Evolutionary conservation across 805 yeast genomes (phyloP).

Genomic region (Lachancea mirantina): DNA sequence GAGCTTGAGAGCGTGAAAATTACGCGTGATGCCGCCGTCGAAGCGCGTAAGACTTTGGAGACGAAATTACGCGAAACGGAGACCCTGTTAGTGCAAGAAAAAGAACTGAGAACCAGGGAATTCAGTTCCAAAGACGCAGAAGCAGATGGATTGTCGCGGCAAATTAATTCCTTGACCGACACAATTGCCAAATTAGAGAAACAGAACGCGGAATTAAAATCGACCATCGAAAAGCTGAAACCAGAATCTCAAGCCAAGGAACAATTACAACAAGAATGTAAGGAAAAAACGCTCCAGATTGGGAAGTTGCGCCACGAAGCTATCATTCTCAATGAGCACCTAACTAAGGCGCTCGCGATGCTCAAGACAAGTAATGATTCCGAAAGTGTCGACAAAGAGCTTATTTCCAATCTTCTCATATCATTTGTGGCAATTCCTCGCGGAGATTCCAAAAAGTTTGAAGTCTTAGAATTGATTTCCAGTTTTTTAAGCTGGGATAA

Average conservation of each 20-base stretch:
- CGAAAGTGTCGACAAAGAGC: conserved; percentile 77
- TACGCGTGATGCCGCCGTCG: conserved; percentile 16
- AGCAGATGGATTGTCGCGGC: conserved; percentile 24
- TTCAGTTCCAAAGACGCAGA: conserved; percentile 22
- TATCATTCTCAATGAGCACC: conserved; percentile 84
- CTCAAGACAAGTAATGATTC: conserved; percentile 71
- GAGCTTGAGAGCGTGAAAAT: conserved; percentile 32
- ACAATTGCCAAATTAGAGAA: conserved; percentile 12
- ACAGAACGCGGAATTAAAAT: conserved; percentile 20
- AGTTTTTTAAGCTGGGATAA: conserved; percentile 87
- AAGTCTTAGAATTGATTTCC: conserved; percentile 77
- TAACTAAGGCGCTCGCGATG: conserved; percentile 85
- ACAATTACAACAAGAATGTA: conserved; percentile 47
- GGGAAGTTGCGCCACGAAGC: conserved; percentile 95
- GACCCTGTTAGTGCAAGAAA: conserved; percentile 12
- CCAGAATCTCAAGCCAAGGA: conserved; percentile 19
- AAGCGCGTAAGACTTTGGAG: conserved; percentile 10
- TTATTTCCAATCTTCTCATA: conserved; percentile 76
- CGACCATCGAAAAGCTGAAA: conserved; percentile 19
- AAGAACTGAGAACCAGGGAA: conserved; percentile 13
- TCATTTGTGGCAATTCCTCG: conserved; percentile 83
- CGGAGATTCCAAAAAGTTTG: conserved; percentile 91
- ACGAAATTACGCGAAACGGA: conserved; percentile 32
- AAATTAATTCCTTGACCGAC: conserved; percentile 18
- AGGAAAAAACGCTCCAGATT: conserved; percentile 66